Base-by-base conservation (phyloP, 768 basidiomycete genomes). In the Chlorophyllum brunneum region DNA sequence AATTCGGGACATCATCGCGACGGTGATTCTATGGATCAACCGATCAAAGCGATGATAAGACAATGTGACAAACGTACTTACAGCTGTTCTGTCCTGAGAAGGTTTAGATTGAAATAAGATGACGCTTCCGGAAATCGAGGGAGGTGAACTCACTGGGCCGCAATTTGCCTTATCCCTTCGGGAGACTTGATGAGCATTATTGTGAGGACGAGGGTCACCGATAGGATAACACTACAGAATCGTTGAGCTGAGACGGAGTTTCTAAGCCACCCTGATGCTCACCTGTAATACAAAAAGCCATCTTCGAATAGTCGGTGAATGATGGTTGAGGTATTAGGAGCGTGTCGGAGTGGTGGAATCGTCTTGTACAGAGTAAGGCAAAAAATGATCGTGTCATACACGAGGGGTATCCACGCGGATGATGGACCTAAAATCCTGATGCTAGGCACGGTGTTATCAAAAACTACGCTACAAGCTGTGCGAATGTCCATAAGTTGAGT, bases 1-100 rank as follows among this genome's bases (percentile, higher is more conserved):
- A 46, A 85, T 84, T 8, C 83, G 74, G 4, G 81, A 83, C 74
- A 84, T 82, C 79, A 84, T 85, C 0, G 80, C 71, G 9, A 85
- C 69, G 50, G 69, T 58, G 31, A 59, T 49, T 37, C 59, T 62
- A 48, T 6, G 41, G 26, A n/a, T 29, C 20, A 20, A 9, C 18
- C 45, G 15, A 13, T 54, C n/a, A 36, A n/a, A 16, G 31, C 47
- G 11, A 34, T 29, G 34, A 23, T 24, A 44, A 5, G 37, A n/a
- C 15, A 27, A n/a, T n/a, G 53, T 48, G 34, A 40, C 63, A 11
- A 15, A 5, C 8, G 22, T 10, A 42, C 66, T 63, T 45, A 75
- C 72, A 70, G 58, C 40, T 69, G 69, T 54, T 70, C 74, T 30
- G 72, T 65, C 55, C 70, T 73, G 55, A 5, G 24, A 15, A 20